Base-by-base conservation (phyloP, 768 basidiomycete genomes). In the Lactarius indigo region DNA sequence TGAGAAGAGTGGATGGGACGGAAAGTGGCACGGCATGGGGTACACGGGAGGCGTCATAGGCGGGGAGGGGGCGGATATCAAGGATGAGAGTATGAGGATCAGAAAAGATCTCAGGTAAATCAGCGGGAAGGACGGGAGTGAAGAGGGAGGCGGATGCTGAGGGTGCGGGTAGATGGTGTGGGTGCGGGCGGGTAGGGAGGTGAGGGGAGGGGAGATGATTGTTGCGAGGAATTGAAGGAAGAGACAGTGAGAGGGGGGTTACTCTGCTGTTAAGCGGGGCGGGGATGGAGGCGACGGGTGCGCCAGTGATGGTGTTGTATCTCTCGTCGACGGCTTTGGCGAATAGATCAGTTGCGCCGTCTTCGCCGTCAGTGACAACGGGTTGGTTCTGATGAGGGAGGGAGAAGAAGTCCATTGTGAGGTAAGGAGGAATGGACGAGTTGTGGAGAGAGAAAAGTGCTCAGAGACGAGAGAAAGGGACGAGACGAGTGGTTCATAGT, bases 1-100 rank as follows among this genome's bases (percentile, higher is more conserved):
- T 94, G 74, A 98, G 88, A 26, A 98, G 88, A 0, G 95, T 98
- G 3, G 96, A 94, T 1, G 96, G 96, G 6, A 97, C 91, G 57
- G 91, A 92, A 68, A 98, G 85, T 57, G 93, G 93, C 61, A 97
- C 79, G 9, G 94, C 88, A 57, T 77, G 72, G 47, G 83, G 83
- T 35, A 97, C 71, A 59, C 94, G 88, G 28, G 87, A 86, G 10
- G 82, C 73, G 7, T 85, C 77, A 75, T 86, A 89, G 8, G 89
- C 85, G 20, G 89, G 88, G 76, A 92, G 91, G 13, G 94, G 88
- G 0, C 96, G 87, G 62, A 98, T 88, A 79, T 98, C 96, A 78
- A 98, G 82, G 72, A 97, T 77, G 73, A 98, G 87, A 33, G 76
- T 72, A 15, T 77, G 44, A 0, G 79, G 73, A 64, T 81, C 78